phyloP scores from a whole-genome alignment of 805 yeast species.

The Alloascoidea hylecoeti region DNA sequence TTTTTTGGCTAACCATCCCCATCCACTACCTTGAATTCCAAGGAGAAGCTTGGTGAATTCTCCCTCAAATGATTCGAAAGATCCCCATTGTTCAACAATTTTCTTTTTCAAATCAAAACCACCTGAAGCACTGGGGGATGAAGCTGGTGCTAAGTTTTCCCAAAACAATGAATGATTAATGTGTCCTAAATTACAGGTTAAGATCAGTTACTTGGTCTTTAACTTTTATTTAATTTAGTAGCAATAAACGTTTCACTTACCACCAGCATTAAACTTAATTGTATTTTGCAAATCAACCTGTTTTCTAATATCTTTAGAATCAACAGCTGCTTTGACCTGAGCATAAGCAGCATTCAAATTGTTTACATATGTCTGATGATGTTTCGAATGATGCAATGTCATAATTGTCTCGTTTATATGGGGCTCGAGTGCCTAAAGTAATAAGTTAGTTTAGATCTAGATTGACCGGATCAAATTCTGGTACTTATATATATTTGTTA shows the following conservation, averaged over 20 bases:
- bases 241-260: conserved; percentile 9
- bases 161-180: conserved; percentile 35
- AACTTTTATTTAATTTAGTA: background rate
- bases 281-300: conserved; percentile 28
- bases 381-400: conserved; percentile 33
- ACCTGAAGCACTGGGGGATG: conserved; percentile 15
- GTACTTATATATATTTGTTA: too few relatives aligned
- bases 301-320: conserved; percentile 24
- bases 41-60: conserved; percentile 28
- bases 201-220: too few relatives aligned
- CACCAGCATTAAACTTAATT: conserved; percentile 37
- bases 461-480: too few relatives aligned
- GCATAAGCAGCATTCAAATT: conserved; percentile 31
- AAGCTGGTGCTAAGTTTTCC: conserved; percentile 29
- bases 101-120: conserved; percentile 26
- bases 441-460: background rate
- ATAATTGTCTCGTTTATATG: conserved; percentile 30
- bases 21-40: conserved; percentile 37
- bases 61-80: conserved; percentile 26
- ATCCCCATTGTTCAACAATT: conserved; percentile 28
- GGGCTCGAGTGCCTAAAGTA: conserved; percentile 27
- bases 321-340: conserved; percentile 20
- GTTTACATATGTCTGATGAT: conserved; percentile 34
- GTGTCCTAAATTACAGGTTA: conserved; percentile 13
- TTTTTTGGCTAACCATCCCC: conserved; percentile 36